Conservation (phyloP, 78 protist genomes). For the Dictyostelium brefeldianum region DNA sequence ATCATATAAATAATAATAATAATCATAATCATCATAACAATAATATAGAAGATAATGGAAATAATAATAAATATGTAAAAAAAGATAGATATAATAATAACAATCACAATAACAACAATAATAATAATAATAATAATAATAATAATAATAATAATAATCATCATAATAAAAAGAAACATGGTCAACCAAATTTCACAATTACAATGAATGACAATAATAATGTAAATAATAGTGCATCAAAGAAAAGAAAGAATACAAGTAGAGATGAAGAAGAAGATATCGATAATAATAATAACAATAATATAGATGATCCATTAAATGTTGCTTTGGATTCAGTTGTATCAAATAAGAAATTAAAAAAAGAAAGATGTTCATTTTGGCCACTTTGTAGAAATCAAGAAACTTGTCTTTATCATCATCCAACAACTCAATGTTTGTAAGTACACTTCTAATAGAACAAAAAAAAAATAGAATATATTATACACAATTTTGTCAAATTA, state of each 20-base stretch:
- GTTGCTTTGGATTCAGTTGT: background rate
- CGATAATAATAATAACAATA: background rate
- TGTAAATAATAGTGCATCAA: background rate
- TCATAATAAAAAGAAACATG: background rate
- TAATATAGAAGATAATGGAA: background rate
- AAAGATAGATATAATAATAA: background rate
- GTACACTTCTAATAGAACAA: background rate
- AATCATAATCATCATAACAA: constrained; percentile 13
- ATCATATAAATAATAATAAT: background rate
- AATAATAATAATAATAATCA: background rate
- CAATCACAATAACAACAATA: background rate
- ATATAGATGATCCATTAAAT: background rate
- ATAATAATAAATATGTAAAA: constrained; percentile 2
- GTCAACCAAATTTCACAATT: constrained; percentile 17
- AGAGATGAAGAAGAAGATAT: constrained; percentile 23
- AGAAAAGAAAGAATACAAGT: constrained; percentile 35
- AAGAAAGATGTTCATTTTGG: constrained; percentile 75
- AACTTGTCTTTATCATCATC: constrained; percentile 53
- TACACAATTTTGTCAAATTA: background rate
- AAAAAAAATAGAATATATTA: background rate
- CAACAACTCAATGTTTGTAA: constrained; percentile 73
- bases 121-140: background rate
- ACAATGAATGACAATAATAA: background rate
- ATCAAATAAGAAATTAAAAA: constrained; percentile 25
- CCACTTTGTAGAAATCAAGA: constrained; percentile 68